phyloP scores from a whole-genome alignment of 352 stramenopile genomes.

The Blastocystis sp. region DNA sequence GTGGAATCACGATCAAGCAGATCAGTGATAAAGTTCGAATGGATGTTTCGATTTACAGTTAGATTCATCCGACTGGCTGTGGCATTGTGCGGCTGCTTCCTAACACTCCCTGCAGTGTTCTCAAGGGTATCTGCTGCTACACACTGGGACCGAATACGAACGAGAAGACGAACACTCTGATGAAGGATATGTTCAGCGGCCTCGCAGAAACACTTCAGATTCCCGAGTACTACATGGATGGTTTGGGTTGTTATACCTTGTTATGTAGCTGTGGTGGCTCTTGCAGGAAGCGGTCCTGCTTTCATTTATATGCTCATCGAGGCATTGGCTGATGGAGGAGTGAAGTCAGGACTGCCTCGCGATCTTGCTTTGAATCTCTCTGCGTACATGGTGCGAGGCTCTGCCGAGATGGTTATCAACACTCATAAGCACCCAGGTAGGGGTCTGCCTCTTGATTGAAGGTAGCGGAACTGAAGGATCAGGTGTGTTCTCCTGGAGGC shows the following conservation, averaged over 20 bases:
- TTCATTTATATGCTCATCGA: conserved; percentile 83
- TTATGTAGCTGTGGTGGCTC: conserved; percentile 72
- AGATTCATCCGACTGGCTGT: conserved; percentile 65
- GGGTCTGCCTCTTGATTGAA: background rate
- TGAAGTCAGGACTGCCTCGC: conserved; percentile 74
- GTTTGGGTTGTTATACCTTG: background rate
- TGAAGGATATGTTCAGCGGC: conserved; percentile 71
- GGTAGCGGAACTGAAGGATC: conserved; percentile 72
- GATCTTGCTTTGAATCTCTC: conserved; percentile 74
- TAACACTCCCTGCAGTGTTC: conserved; percentile 80
- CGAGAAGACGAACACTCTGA: conserved; percentile 70
- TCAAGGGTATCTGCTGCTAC: conserved; percentile 72
- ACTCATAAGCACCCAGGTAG: conserved; percentile 74
- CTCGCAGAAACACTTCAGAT: conserved; percentile 73
- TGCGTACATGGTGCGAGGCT: conserved; percentile 78
- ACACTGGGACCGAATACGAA: conserved; percentile 70
- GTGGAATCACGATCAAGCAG: conserved; percentile 71
- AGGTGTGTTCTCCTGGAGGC: conserved; percentile 72
- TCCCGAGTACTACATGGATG: conserved; percentile 63
- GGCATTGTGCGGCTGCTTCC: conserved; percentile 79
- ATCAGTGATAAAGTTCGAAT: conserved; percentile 15
- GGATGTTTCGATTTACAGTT: background rate
- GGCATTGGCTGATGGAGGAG: conserved; percentile 77
- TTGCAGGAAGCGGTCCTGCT: conserved; percentile 76
- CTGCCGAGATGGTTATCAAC: conserved; percentile 78